Conservation (phyloP, 2,329 filamentous ascomycete genomes). For the Elsinoe perseae region DNA sequence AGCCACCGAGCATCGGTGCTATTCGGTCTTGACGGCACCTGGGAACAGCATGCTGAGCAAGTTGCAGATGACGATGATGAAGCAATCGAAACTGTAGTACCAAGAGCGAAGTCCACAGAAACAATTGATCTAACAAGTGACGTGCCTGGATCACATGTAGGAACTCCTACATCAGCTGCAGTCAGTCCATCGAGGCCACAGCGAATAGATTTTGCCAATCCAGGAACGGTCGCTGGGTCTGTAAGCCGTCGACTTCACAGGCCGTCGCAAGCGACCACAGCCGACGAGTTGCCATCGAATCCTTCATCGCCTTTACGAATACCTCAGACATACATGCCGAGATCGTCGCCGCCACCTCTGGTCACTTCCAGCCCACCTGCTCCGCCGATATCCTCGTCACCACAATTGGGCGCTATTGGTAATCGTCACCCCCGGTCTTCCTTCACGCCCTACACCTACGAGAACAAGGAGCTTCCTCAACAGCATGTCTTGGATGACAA, state of each 20-base stretch:
- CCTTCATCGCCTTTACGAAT: conserved; percentile 4
- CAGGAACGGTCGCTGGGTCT: not conserved
- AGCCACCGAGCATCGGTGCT: not conserved
- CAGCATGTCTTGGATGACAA: not conserved
- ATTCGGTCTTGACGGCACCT: not conserved
- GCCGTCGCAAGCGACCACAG: conserved; percentile 10
- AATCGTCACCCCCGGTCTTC: not conserved
- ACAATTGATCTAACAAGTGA: conserved; percentile 15
- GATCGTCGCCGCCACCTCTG: conserved; percentile 6
- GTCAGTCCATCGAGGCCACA: not conserved
- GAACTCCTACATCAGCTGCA: not conserved
- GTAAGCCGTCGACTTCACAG: not conserved
- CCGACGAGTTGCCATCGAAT: not conserved
- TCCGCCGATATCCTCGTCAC: not conserved
- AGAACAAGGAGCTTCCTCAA: not conserved
- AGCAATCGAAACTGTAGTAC: not conserved
- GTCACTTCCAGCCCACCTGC: not conserved
- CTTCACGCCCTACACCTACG: not conserved
- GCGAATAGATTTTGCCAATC: not conserved
- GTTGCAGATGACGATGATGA: not conserved
- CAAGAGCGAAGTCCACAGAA: not conserved
- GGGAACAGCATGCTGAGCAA: not conserved
- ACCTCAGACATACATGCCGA: conserved; percentile 11
- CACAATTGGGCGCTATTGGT: not conserved
- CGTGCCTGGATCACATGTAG: not conserved